Base-by-base conservation (phyloP, 2,329 filamentous ascomycete species). In the Cercospora zeae-maydis region DNA sequence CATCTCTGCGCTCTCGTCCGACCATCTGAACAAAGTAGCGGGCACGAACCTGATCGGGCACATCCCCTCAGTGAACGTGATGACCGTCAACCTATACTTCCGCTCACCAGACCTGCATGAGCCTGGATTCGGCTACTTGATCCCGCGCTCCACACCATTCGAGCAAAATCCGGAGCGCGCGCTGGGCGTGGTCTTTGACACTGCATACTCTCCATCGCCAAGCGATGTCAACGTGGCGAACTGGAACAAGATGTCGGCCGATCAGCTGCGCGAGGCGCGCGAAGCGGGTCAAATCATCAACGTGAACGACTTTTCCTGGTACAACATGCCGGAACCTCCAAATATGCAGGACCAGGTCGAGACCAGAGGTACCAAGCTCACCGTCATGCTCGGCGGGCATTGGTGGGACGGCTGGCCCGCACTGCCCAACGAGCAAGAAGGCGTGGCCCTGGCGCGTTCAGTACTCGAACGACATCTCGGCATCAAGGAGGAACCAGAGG, bases 351-450 rank as follows among this genome's bases (percentile, higher is more conserved):
- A 76, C 58, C 59, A 68, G 9, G 70, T 75, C 66, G 83, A 84
- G 16, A 78, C 81, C n/a, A 72, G 76, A 54, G 83, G 82, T 24
- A 96, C 92, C 13, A 96, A 96, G 75, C 78, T 98, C 58, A 96
- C 93, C 14, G 90, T 98, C 70, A 96, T 99, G 87, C 81, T 99
- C 61, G 95, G 95, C 63, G 95, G 95, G 1, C 92, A 97, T 78
- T 92, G 91, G 84, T 98, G 91, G 91, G 83, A 92, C 74, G 83
- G 80, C 62, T 86, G 83, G 79, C 72, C 76, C 1, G 78, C 80
- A 39, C 85, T 85, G 62, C 92, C 92, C 0, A 79, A 83, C 56
- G 82, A 87, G 65, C 80, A 87, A 13, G 83, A 90, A 67, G 92
- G 86, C 14, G 78, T 90, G 27, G 73, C 77, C 5, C 89, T 93